phyloP scores from a whole-genome alignment of 192 early-diverging fungal genomes.

The Coemansia sp. region DNA sequence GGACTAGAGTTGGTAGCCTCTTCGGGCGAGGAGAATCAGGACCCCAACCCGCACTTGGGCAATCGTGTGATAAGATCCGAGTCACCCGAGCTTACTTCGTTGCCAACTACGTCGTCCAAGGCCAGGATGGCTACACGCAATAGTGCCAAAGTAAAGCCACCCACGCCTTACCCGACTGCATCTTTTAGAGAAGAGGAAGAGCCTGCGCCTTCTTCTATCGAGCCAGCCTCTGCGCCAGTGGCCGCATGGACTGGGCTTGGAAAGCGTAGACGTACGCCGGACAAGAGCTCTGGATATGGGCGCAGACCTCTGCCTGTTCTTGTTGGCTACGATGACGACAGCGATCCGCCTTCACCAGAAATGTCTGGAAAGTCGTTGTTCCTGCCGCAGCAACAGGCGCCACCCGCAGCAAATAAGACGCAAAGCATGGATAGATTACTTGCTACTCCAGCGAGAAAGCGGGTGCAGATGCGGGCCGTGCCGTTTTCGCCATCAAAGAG shows the following conservation, averaged over 20 bases:
- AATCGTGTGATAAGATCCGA: background rate
- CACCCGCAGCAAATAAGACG: background rate
- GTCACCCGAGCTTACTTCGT: constrained; percentile 5
- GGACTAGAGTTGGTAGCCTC: background rate
- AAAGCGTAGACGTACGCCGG: constrained; percentile 41
- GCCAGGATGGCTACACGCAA: background rate
- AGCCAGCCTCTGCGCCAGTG: background rate
- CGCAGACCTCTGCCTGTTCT: constrained; percentile 26
- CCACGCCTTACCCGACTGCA: background rate
- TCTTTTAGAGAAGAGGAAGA: background rate
- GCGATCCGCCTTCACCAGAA: background rate
- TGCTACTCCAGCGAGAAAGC: background rate
- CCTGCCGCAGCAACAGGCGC: background rate
- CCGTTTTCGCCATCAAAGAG: constrained; percentile 38
- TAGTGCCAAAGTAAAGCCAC: background rate
- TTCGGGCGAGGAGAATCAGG: constrained; percentile 21
- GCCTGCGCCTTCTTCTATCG: background rate
- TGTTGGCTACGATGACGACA: constrained; percentile 3
- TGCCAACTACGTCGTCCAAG: background rate
- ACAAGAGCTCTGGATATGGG: constrained; percentile 17
- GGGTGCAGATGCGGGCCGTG: background rate
- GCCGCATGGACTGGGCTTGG: constrained; percentile 18
- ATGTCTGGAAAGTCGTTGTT: background rate
- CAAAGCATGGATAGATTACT: background rate
- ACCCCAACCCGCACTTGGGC: constrained; percentile 6